Evolutionary conservation across 805 yeast genomes (phyloP).

Genomic region (Candida wancherniae): DNA sequence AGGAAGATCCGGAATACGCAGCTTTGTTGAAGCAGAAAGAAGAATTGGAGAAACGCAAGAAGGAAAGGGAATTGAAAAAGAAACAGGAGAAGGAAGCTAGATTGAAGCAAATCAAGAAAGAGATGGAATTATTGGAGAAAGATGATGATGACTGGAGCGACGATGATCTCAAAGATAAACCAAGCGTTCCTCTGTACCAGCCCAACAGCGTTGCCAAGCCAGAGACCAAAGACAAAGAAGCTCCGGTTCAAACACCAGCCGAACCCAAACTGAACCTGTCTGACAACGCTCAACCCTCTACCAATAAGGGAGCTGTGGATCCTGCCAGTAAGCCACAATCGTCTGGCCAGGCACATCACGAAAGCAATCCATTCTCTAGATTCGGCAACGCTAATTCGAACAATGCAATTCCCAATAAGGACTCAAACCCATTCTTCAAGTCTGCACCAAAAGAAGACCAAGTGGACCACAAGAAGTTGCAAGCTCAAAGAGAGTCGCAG

Average conservation of each 20-base stretch:
- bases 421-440: constrained; percentile 63
- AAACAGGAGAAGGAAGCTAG: constrained; percentile 57
- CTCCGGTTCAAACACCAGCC: not conserved
- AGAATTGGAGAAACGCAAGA: constrained; percentile 41
- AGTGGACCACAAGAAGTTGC: constrained; percentile 55
- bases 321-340: too few species aligned
- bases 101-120: constrained; percentile 52
- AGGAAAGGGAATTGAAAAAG: constrained; percentile 44
- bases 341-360: constrained; percentile 8
- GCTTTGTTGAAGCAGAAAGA: constrained; percentile 42
- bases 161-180: constrained; percentile 24
- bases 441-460: constrained; percentile 26
- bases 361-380: constrained; percentile 49
- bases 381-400: constrained; percentile 12
- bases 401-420: too few species aligned
- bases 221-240: not conserved
- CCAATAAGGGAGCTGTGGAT: constrained; percentile 5
- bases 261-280: not conserved
- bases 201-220: constrained; percentile 7
- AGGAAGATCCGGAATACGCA: constrained; percentile 45
- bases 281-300: not conserved
- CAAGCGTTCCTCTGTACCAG: constrained; percentile 17
- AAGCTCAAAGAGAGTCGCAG: constrained; percentile 69
- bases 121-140: constrained; percentile 43
- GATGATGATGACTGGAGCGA: constrained; percentile 23